phyloP scores from a whole-genome alignment of 345 rosid genomes.

The Psidium friedrichsthalianum region DNA sequence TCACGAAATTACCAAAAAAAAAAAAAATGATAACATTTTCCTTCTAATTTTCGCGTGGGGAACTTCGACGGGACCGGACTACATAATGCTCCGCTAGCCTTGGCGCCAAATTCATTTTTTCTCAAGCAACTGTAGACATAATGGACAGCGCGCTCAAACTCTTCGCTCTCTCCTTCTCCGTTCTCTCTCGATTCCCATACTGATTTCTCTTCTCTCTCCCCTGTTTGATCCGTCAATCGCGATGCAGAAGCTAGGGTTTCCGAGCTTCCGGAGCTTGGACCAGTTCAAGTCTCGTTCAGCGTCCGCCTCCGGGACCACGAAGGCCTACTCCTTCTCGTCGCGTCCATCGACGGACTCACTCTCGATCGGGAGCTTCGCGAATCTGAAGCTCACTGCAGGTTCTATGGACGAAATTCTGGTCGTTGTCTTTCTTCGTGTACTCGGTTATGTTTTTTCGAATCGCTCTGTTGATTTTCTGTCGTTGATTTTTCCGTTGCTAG shows the following conservation, averaged over 20 bases:
- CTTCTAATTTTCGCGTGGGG: background rate
- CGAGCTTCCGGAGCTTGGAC: conserved; percentile 62
- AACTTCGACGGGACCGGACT: background rate
- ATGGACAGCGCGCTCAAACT: background rate
- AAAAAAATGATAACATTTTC: background rate
- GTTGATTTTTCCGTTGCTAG: conserved; percentile 29
- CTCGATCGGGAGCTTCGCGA: conserved; percentile 58
- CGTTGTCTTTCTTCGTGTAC: background rate
- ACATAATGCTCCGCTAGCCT: background rate
- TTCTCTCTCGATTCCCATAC: background rate
- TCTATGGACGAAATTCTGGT: background rate
- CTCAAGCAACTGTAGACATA: background rate
- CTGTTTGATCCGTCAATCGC: background rate
- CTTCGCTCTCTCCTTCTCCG: background rate
- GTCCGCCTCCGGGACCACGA: conserved; percentile 30
- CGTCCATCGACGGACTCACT: conserved; percentile 41
- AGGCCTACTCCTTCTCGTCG: conserved; percentile 37
- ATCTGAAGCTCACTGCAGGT: conserved; percentile 90
- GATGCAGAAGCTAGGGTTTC: conserved; percentile 72
- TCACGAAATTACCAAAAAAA: background rate
- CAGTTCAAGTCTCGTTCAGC: conserved; percentile 37
- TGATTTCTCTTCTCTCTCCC: background rate
- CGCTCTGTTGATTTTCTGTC: background rate
- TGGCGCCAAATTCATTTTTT: background rate
- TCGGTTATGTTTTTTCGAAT: background rate